Percentiles rank a stretch among this genome's conserved stretches.
Conservation (phyloP, 306 rosid species). For the Psophocarpus tetragonolobus region DNA sequence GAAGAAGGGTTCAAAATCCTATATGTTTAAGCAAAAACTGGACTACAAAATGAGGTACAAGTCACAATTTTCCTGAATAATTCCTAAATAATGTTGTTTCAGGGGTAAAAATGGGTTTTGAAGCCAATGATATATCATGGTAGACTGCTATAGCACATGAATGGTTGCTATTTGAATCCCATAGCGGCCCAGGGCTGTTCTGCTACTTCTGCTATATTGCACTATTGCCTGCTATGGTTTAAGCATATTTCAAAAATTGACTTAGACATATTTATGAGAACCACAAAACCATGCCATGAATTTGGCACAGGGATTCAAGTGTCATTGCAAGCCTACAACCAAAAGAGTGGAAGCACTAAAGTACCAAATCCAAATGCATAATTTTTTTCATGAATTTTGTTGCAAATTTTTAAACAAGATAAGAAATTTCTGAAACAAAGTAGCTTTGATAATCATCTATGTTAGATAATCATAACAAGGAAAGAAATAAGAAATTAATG, state of each 20-base stretch:
- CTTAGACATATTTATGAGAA: not conserved
- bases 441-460: not conserved
- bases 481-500: constrained; percentile 6
- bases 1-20: not conserved
- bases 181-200: not conserved
- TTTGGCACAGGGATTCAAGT: not conserved
- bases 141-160: not conserved
- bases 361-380: constrained; percentile 20
- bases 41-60: not conserved
- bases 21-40: not conserved
- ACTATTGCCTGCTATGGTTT: not conserved
- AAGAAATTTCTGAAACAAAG: constrained; percentile 5
- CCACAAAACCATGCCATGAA: not conserved
- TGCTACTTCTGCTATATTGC: not conserved
- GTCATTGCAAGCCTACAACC: constrained; percentile 14
- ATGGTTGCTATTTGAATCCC: not conserved
- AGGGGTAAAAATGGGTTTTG: not conserved
- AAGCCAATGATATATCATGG: not conserved
- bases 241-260: constrained; percentile 8
- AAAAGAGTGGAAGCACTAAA: not conserved
- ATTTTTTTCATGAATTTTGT: not conserved
- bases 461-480: constrained; percentile 10
- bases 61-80: not conserved
- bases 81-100: not conserved
- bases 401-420: not conserved